These are phyloP conservation scores for Leucoagaricus sp. DNA, from an alignment of 1,284 basidiomycete genomes.

Conservation along the genomic window DNA sequence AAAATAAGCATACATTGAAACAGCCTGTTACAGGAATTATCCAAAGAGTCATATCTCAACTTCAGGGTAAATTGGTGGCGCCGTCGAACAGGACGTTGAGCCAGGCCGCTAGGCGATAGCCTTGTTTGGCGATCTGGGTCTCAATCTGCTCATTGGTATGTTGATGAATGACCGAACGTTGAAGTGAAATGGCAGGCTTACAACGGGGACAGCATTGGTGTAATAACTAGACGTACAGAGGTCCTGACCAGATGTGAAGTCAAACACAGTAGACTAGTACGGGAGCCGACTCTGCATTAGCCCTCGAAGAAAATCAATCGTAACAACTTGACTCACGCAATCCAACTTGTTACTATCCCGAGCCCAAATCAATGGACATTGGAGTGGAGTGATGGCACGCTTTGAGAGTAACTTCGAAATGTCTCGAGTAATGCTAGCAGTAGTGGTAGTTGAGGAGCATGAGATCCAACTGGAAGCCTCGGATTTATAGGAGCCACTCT, in stretches of 20 bases:
- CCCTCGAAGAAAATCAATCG: neutral
- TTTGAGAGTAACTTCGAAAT: slow-evolving; percentile 29
- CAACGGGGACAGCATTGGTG: slow-evolving; percentile 46
- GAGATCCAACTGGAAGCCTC: slow-evolving; percentile 44
- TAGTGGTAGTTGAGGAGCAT: slow-evolving; percentile 43
- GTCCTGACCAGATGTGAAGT: slow-evolving; percentile 43
- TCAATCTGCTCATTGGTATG: slow-evolving; percentile 41
- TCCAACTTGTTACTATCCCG: slow-evolving; percentile 50
- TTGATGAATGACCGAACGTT: neutral
- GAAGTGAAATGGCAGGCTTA: slow-evolving; percentile 27
- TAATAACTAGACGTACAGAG: slow-evolving; percentile 52
- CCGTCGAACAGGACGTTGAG: slow-evolving; percentile 51
- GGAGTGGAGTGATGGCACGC: slow-evolving; percentile 39
- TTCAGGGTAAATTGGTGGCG: slow-evolving; percentile 24
- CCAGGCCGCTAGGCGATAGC: slow-evolving; percentile 56
- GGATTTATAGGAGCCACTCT: slow-evolving; percentile 43
- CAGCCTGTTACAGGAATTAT: too few relatives aligned
- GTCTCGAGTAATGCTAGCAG: slow-evolving; percentile 31
- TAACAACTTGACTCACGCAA: slow-evolving; percentile 40
- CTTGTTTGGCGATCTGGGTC: slow-evolving; percentile 55
- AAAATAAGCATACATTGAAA: too few relatives aligned
- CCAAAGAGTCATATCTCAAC: too few relatives aligned
- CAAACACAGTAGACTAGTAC: slow-evolving; percentile 48
- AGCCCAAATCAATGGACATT: slow-evolving; percentile 54
- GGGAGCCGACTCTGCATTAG: neutral